phyloP scores from a whole-genome alignment of 177 flowering plant genomes.

The Tripterygium wilfordii region DNA sequence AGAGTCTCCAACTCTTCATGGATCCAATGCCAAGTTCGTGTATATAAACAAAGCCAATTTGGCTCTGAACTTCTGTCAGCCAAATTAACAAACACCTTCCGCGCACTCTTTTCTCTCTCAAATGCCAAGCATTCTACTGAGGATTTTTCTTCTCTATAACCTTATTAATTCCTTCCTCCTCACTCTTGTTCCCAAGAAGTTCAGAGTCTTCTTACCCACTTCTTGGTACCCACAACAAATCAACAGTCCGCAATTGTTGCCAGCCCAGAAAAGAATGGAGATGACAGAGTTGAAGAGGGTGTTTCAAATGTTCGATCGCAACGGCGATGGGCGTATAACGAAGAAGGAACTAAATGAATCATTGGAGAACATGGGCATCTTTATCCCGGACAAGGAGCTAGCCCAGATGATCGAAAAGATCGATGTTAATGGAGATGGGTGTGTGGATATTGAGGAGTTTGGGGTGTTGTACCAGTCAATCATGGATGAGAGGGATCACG shows the following conservation, averaged over 20 bases:
- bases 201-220: constrained; percentile 20
- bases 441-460: constrained; percentile 64
- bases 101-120: neutral
- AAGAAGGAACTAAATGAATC: constrained; percentile 57
- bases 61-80: no score
- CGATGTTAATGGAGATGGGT: constrained; percentile 71
- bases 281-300: constrained; percentile 49
- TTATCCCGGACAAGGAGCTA: constrained; percentile 48
- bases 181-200: constrained; percentile 34
- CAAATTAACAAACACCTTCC: no score
- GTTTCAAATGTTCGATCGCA: constrained; percentile 69
- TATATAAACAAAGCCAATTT: no score
- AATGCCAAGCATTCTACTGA: constrained; percentile 33
- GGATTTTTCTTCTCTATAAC: constrained; percentile 31
- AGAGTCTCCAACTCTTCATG: no score
- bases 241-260: neutral
- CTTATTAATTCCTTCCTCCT: constrained; percentile 34
- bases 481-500: constrained; percentile 33
- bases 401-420: constrained; percentile 53
- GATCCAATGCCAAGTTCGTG: no score
- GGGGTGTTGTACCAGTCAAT: constrained; percentile 29
- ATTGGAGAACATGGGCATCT: constrained; percentile 58
- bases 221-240: constrained; percentile 19
- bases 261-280: constrained; percentile 30
- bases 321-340: constrained; percentile 69